Evolutionary conservation across 352 stramenopile species (phyloP).

Genomic region (Pythium brachiatum): DNA sequence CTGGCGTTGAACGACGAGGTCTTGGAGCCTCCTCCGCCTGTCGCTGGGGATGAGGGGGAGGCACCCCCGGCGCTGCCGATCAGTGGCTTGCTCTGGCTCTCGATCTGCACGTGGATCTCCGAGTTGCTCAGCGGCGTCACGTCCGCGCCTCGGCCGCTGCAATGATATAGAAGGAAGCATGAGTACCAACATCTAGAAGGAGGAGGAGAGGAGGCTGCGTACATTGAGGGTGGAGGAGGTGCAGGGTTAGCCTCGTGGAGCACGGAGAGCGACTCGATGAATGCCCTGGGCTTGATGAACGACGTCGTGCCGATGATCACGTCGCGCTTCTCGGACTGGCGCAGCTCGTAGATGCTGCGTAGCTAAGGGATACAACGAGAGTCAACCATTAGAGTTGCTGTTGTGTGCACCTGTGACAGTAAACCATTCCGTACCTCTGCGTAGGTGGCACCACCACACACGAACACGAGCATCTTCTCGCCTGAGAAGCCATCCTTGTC

Average conservation of each 20-base stretch:
- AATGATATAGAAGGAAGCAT: neutral
- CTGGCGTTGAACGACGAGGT: slow-evolving; percentile 11
- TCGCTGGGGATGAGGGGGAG: neutral
- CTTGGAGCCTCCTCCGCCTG: slow-evolving; percentile 14
- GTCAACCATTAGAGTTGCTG: neutral
- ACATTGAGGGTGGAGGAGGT: slow-evolving; percentile 18
- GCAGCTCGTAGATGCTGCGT: slow-evolving; percentile 79
- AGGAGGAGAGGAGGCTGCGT: neutral
- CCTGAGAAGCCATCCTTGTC: slow-evolving; percentile 58
- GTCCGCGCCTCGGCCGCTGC: slow-evolving; percentile 42
- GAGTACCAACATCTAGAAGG: neutral
- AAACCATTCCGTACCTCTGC: slow-evolving; percentile 73
- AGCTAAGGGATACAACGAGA: slow-evolving; percentile 30
- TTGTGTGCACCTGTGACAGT: neutral
- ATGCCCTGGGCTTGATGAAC: slow-evolving; percentile 58
- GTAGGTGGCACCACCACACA: slow-evolving; percentile 93
- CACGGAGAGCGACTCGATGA: slow-evolving; percentile 53
- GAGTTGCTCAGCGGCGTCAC: slow-evolving; percentile 52
- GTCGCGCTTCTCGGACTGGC: slow-evolving; percentile 62
- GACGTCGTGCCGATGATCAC: slow-evolving; percentile 69
- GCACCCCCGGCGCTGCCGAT: slow-evolving; percentile 3
- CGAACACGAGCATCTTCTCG: slow-evolving; percentile 94
- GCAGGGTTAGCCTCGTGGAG: slow-evolving; percentile 56
- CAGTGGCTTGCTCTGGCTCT: slow-evolving; percentile 40
- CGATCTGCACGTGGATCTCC: slow-evolving; percentile 71